These are phyloP conservation scores for Aspergillus sp. DNA, from an alignment of 2,329 filamentous ascomycete genomes.

Conservation along the genomic window DNA sequence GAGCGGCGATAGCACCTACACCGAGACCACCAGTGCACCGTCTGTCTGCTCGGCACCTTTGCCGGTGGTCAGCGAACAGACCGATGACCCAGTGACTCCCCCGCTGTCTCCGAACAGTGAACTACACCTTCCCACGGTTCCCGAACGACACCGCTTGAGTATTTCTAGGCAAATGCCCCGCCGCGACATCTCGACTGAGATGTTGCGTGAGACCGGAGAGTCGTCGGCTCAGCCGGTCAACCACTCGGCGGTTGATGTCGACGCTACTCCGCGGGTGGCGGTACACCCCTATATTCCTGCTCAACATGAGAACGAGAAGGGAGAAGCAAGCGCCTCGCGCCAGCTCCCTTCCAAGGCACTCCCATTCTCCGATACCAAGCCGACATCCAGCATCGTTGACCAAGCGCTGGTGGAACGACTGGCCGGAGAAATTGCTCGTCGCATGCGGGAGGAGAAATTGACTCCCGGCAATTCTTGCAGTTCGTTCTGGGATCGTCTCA, in stretches of 20 bases:
- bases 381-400: conserved; percentile 44
- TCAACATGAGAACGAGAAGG: conserved; percentile 27
- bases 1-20: conserved; percentile 45
- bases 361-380: conserved; percentile 37
- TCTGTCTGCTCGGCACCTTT: conserved; percentile 55
- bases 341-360: conserved; percentile 37
- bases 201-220: conserved; percentile 26
- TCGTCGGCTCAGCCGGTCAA: conserved; percentile 29
- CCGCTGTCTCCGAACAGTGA: conserved; percentile 49
- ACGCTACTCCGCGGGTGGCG: conserved; percentile 38
- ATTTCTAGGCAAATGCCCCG: conserved; percentile 28
- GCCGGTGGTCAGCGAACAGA: conserved; percentile 62
- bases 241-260: conserved; percentile 28
- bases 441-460: conserved; percentile 82
- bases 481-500: conserved; percentile 40
- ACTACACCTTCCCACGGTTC: conserved; percentile 34
- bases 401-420: conserved; percentile 63
- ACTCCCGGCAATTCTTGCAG: conserved; percentile 34
- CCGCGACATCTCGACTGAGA: conserved; percentile 24
- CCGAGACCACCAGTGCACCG: conserved; percentile 47
- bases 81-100: conserved; percentile 57
- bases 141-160: conserved; percentile 36
- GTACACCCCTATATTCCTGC: conserved; percentile 21
- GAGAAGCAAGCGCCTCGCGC: conserved; percentile 29
- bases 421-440: conserved; percentile 81